Percentiles rank a stretch among this genome's conserved stretches.
phyloP scores from a whole-genome alignment of 768 basidiomycete genomes.

The Mrakia frigida region DNA sequence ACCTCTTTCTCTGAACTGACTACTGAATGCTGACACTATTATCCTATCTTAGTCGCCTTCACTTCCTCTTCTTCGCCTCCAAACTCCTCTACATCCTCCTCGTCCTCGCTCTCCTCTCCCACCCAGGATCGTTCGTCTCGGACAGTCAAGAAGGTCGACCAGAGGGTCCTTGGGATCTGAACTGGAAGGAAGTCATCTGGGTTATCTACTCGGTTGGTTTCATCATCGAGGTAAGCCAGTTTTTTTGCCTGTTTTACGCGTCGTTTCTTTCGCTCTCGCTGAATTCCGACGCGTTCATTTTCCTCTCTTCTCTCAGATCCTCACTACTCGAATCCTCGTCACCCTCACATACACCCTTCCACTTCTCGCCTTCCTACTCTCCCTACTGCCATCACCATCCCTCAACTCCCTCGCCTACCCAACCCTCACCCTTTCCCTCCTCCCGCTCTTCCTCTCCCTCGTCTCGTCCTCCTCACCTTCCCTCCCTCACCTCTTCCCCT shows the following conservation, averaged over 20 bases:
- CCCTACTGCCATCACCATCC: not conserved
- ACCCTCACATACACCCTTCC: not conserved
- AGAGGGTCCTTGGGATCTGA: not conserved
- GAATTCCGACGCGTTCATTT: not conserved
- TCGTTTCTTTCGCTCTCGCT: not conserved
- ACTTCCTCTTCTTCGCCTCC: not conserved
- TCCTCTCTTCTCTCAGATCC: not conserved
- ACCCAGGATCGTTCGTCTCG: not conserved
- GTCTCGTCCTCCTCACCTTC: not conserved
- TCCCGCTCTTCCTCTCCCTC: slow-evolving; percentile 9
- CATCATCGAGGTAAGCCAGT: not conserved
- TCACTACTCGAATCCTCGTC: not conserved
- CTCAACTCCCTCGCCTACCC: slow-evolving; percentile 6
- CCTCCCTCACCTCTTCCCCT: not conserved
- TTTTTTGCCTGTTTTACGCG: too few relatives aligned
- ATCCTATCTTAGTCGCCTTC: not conserved
- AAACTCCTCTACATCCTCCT: not conserved
- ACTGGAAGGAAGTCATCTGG: not conserved
- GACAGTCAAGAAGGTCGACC: not conserved
- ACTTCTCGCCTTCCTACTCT: not conserved
- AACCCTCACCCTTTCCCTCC: not conserved
- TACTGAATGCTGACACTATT: not conserved
- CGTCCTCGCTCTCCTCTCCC: slow-evolving; percentile 4
- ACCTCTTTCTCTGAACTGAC: too few relatives aligned
- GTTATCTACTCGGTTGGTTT: not conserved